Evolutionary conservation across 192 early-diverging fungal species (phyloP).

Genomic region (Linnemannia hyalina): DNA sequence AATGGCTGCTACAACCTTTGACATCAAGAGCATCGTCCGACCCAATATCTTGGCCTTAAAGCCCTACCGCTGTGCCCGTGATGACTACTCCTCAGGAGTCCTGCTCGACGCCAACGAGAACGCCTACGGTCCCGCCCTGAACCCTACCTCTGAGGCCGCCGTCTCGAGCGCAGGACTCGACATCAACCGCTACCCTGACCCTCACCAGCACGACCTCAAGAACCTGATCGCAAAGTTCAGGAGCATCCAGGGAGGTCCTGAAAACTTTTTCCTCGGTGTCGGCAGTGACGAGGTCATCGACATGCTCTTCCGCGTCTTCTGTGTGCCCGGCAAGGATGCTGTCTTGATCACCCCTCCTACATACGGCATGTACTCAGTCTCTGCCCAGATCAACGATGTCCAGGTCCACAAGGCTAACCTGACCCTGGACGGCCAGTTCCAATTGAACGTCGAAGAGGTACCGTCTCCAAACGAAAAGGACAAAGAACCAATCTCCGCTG

Average conservation of each 20-base stretch:
- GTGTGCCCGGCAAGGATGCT: constrained; percentile 91
- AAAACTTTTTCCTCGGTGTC: constrained; percentile 94
- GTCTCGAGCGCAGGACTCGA: constrained; percentile 51
- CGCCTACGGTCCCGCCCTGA: constrained; percentile 79
- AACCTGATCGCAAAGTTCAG: constrained; percentile 79
- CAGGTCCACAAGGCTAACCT: constrained; percentile 88
- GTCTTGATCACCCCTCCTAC: constrained; percentile 97
- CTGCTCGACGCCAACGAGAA: constrained; percentile 99
- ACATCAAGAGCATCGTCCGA: constrained; percentile 74
- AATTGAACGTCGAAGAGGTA: constrained; percentile 75
- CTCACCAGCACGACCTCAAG: constrained; percentile 90
- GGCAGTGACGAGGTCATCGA: constrained; percentile 98
- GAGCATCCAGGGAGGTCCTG: constrained; percentile 66
- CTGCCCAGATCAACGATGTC: constrained; percentile 96
- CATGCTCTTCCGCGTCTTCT: constrained; percentile 88
- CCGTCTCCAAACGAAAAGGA: constrained; percentile 3
- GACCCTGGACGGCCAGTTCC: constrained; percentile 74
- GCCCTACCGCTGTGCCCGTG: constrained; percentile 98
- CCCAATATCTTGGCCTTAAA: constrained; percentile 85
- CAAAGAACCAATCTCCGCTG: constrained; percentile 14
- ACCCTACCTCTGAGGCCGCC: constrained; percentile 44
- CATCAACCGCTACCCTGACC: constrained; percentile 97
- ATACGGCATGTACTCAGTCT: constrained; percentile 99
- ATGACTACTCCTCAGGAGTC: constrained; percentile 95
- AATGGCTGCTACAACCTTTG: constrained; percentile 59